These are phyloP conservation scores for Crithidia bombi DNA, from an alignment of 208 protist genomes.

Conservation along the genomic window DNA sequence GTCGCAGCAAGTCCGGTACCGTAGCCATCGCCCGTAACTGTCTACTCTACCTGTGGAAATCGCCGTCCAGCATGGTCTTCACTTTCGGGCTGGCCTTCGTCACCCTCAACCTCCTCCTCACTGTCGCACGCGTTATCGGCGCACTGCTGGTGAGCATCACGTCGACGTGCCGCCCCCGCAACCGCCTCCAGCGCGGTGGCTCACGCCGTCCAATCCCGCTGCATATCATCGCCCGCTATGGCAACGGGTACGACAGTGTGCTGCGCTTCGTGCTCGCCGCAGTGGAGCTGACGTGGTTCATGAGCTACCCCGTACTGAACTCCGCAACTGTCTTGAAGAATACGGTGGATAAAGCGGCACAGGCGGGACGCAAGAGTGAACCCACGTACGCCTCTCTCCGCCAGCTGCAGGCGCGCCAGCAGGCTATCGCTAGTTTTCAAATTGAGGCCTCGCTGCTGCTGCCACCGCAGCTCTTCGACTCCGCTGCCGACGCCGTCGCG, in stretches of 20 bases:
- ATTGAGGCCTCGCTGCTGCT: slow-evolving; percentile 35
- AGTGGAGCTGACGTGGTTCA: slow-evolving; percentile 58
- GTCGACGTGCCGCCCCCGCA: slow-evolving; percentile 14
- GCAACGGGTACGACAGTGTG: slow-evolving; percentile 60
- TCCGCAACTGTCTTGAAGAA: slow-evolving; percentile 17
- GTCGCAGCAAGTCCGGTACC: neutral
- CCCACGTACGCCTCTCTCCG: slow-evolving; percentile 34
- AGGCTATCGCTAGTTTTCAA: slow-evolving; percentile 37
- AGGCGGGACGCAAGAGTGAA: slow-evolving; percentile 3
- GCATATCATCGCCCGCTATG: slow-evolving; percentile 43
- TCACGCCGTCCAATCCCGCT: slow-evolving; percentile 33
- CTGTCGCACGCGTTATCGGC: slow-evolving; percentile 5
- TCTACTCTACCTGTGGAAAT: slow-evolving; percentile 32
- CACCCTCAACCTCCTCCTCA: slow-evolving; percentile 20
- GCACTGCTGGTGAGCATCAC: slow-evolving; percentile 28
- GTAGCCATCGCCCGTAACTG: slow-evolving; percentile 9
- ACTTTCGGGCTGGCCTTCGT: slow-evolving; percentile 36
- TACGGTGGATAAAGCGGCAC: neutral
- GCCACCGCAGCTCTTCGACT: slow-evolving; percentile 35
- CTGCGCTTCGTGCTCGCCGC: slow-evolving; percentile 43
- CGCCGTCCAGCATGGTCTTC: slow-evolving; percentile 38
- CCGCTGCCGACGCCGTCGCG: slow-evolving; percentile 15
- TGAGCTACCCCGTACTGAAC: slow-evolving; percentile 39
- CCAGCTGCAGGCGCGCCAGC: slow-evolving; percentile 25
- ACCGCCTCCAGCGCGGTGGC: slow-evolving; percentile 13